These are phyloP conservation scores for Physaria fendleri DNA, from an alignment of 345 rosid species.

Conservation along the genomic window DNA sequence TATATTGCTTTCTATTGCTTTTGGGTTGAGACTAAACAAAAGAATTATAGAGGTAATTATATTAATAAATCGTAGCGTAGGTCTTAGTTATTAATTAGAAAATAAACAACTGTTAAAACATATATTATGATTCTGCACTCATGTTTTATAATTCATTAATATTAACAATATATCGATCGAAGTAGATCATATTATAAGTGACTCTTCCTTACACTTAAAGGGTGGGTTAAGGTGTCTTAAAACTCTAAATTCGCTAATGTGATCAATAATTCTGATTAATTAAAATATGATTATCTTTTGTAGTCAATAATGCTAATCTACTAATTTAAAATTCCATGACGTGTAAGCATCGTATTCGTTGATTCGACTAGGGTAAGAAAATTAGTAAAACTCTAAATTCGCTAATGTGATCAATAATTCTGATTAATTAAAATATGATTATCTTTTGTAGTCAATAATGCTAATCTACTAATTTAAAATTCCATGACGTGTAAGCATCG, in stretches of 20 bases:
- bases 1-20: slow-evolving; percentile 1
- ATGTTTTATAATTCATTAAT: neutral
- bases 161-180: neutral
- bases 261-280: neutral
- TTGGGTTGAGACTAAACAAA: slow-evolving; percentile 22
- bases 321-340: neutral
- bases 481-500: neutral
- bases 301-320: neutral
- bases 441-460: slow-evolving; percentile 1
- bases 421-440: neutral
- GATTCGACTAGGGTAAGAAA: neutral
- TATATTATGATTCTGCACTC: slow-evolving; percentile 18
- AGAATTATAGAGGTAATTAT: slow-evolving; percentile 15
- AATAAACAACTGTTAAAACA: neutral
- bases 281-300: neutral
- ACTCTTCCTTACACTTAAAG: slow-evolving; percentile 11
- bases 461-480: neutral
- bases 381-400: neutral
- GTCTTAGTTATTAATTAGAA: slow-evolving; percentile 4
- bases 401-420: neutral
- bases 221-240: slow-evolving; percentile 13
- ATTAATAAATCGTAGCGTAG: slow-evolving; percentile 12
- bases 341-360: neutral
- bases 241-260: neutral
- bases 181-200: slow-evolving; percentile 1